phyloP scores from a whole-genome alignment of 495 filamentous ascomycete genomes.

The Xanthoparmelia taractica region DNA sequence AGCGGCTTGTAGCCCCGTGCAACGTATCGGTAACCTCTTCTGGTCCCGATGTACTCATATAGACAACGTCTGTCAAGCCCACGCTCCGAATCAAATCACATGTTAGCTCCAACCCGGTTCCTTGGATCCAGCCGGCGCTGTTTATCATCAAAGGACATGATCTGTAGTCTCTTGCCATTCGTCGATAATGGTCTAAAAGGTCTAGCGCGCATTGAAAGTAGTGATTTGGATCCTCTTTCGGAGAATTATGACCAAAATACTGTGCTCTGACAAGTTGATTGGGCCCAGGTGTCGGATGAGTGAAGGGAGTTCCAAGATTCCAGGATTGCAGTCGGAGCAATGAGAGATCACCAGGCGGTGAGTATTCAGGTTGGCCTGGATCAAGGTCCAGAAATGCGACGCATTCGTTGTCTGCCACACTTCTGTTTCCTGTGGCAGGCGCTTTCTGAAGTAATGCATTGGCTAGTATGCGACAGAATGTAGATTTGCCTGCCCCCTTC shows the following conservation, averaged over 20 bases:
- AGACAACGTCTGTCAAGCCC: slow-evolving; percentile 54
- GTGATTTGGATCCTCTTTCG: slow-evolving; percentile 61
- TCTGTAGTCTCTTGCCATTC: slow-evolving; percentile 35
- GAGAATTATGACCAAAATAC: slow-evolving; percentile 61
- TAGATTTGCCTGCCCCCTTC: slow-evolving; percentile 81
- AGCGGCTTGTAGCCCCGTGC: slow-evolving; percentile 31
- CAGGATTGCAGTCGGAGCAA: slow-evolving; percentile 56
- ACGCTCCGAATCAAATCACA: slow-evolving; percentile 49
- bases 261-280: slow-evolving; percentile 54
- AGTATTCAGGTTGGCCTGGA: slow-evolving; percentile 76
- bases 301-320: slow-evolving; percentile 67
- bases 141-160: slow-evolving; percentile 66
- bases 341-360: slow-evolving; percentile 67
- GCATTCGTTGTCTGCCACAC: slow-evolving; percentile 30
- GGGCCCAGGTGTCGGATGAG: slow-evolving; percentile 48
- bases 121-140: slow-evolving; percentile 76
- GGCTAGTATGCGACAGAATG: slow-evolving; percentile 64
- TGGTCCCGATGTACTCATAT: slow-evolving; percentile 66
- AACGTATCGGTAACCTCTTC: slow-evolving; percentile 55
- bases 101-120: slow-evolving; percentile 63
- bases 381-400: slow-evolving; percentile 74
- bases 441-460: slow-evolving; percentile 62
- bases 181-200: slow-evolving; percentile 57
- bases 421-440: slow-evolving; percentile 18
- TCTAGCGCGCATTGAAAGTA: slow-evolving; percentile 62